phyloP scores from a whole-genome alignment of 2,329 filamentous ascomycete genomes.

The Rhytidhysteron rufulum region DNA sequence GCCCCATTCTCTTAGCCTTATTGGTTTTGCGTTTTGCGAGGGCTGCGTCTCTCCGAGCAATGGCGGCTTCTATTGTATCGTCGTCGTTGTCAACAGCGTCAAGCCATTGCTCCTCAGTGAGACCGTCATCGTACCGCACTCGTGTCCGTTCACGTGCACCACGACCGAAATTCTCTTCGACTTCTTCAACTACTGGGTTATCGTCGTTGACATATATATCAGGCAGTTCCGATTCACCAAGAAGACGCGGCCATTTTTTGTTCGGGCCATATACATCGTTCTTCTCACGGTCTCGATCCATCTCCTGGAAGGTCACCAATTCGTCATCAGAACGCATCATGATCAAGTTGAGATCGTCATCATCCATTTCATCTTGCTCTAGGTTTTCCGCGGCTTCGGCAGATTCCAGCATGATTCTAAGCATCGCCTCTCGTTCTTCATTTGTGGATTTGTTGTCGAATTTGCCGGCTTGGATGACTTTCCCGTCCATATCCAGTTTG shows the following conservation, averaged over 20 bases:
- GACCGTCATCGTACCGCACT: slow-evolving; percentile 92
- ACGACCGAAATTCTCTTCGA: slow-evolving; percentile 72
- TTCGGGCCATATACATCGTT: slow-evolving; percentile 69
- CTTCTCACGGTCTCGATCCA: slow-evolving; percentile 71
- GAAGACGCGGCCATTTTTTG: slow-evolving; percentile 71
- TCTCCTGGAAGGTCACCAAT: slow-evolving; percentile 69
- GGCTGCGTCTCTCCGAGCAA: slow-evolving; percentile 81
- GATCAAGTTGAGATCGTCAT: slow-evolving; percentile 93
- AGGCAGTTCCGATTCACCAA: slow-evolving; percentile 82
- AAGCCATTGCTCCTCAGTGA: slow-evolving; percentile 98
- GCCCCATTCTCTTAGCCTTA: slow-evolving; percentile 58
- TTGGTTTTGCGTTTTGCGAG: slow-evolving; percentile 78
- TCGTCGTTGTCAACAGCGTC: slow-evolving; percentile 97
- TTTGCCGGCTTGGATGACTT: slow-evolving; percentile 98
- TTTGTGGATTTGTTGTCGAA: slow-evolving; percentile 99
- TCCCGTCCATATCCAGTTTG: slow-evolving; percentile 99
- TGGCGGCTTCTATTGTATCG: slow-evolving; percentile 87
- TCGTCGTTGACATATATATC: slow-evolving; percentile 92
- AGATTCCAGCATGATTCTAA: slow-evolving; percentile 87
- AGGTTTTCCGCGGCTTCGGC: slow-evolving; percentile 65
- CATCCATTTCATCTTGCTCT: slow-evolving; percentile 96
- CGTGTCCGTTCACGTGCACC: slow-evolving; percentile 92
- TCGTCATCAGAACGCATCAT: slow-evolving; percentile 86
- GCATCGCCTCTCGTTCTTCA: slow-evolving; percentile 94
- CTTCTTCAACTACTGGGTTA: slow-evolving; percentile 73